These are phyloP conservation scores for Massariosphaeria phaeospora DNA, from an alignment of 495 filamentous ascomycete species.

Conservation along the genomic window DNA sequence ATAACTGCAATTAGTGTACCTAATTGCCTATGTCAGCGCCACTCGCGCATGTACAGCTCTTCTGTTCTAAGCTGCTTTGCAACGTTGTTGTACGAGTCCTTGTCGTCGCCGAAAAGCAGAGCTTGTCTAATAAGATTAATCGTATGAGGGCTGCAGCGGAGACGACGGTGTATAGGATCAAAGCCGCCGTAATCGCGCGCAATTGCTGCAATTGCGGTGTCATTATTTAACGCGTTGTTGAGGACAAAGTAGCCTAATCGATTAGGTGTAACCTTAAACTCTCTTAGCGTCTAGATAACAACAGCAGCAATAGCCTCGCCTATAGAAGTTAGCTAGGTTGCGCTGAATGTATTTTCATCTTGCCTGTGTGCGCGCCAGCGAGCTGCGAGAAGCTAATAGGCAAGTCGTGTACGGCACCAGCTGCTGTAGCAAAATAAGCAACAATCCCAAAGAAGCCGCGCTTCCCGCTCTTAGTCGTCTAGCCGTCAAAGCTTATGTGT, in stretches of 20 bases:
- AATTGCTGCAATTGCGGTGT: not conserved
- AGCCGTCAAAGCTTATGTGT: slow-evolving; percentile 14
- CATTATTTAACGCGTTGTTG: not conserved
- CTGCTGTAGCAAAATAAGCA: slow-evolving; percentile 14
- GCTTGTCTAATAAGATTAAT: not conserved
- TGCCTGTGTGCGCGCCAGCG: slow-evolving; percentile 3
- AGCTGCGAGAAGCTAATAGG: not conserved
- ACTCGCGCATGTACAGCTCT: too few relatives aligned
- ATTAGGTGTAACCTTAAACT: not conserved
- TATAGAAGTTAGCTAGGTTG: too few relatives aligned
- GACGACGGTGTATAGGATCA: not conserved
- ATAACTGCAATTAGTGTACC: too few relatives aligned
- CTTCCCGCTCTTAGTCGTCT: slow-evolving; percentile 1
- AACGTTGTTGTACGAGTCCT: not conserved
- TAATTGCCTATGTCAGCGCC: too few relatives aligned
- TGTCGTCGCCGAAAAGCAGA: not conserved
- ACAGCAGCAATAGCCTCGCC: too few relatives aligned
- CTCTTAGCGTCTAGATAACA: not conserved
- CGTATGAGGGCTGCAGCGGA: too few relatives aligned
- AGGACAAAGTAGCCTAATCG: slow-evolving; percentile 1
- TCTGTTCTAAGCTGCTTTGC: too few relatives aligned
- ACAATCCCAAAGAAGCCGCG: slow-evolving; percentile 30
- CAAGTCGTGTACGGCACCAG: not conserved
- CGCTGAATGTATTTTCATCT: too few relatives aligned
- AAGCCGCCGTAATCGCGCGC: not conserved